Evolutionary conservation across 78 protist species (phyloP).

Genomic region (Monocercomonoides exilis): DNA sequence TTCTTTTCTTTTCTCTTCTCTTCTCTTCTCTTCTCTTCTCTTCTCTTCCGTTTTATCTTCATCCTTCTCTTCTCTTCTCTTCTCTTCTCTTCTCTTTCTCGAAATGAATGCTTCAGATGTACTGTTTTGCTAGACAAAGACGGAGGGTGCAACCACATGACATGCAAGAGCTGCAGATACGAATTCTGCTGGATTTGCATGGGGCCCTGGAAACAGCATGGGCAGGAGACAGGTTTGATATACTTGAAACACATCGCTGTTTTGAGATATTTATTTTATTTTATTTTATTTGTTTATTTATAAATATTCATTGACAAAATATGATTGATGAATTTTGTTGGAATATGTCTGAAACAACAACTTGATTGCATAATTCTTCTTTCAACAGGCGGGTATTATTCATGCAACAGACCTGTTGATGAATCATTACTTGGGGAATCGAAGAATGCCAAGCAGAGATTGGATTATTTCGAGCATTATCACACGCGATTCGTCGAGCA

Average conservation of each 20-base stretch:
- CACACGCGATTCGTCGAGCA: background rate
- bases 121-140: slow-evolving; percentile 4
- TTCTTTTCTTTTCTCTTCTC: no score
- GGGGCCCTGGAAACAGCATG: background rate
- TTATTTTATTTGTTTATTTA: no score
- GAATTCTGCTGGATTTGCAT: slow-evolving; percentile 27
- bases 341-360: no score
- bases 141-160: slow-evolving; percentile 28
- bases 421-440: background rate
- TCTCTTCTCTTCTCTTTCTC: no score
- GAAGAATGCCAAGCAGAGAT: background rate
- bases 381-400: slow-evolving; percentile 3
- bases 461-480: background rate
- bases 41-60: no score
- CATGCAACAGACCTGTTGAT: background rate
- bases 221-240: background rate
- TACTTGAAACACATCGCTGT: no score
- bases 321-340: no score
- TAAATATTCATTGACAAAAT: no score
- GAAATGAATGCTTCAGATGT: background rate
- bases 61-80: no score
- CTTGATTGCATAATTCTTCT: no score
- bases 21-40: no score
- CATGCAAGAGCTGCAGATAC: background rate
- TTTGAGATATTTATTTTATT: no score